Percentiles rank a stretch among this genome's conserved stretches.
phyloP scores from a whole-genome alignment of 805 yeast genomes.

The Pichia nanzhaoensis region DNA sequence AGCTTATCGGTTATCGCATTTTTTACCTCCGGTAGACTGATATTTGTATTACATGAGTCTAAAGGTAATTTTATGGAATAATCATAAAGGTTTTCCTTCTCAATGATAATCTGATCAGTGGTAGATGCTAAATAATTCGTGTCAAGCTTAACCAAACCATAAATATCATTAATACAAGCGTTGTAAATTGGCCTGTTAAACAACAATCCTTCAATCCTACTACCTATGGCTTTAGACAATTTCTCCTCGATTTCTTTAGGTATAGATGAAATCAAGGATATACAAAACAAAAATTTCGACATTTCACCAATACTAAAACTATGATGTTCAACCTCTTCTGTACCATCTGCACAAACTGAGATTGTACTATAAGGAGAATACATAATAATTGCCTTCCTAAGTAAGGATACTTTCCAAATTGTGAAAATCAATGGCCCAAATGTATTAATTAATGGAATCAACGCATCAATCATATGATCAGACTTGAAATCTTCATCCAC shows the following conservation, averaged over 20 bases:
- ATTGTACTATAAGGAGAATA: slow-evolving; percentile 26
- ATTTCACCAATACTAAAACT: slow-evolving; percentile 27
- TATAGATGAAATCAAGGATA: slow-evolving; percentile 54
- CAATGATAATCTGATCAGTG: slow-evolving; percentile 57
- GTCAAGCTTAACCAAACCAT: slow-evolving; percentile 25
- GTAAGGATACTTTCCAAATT: slow-evolving; percentile 55
- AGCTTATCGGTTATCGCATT: slow-evolving; percentile 10
- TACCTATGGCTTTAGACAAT: slow-evolving; percentile 25
- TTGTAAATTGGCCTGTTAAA: slow-evolving; percentile 51
- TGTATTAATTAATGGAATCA: slow-evolving; percentile 39
- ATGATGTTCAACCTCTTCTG: slow-evolving; percentile 5
- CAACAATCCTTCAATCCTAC: slow-evolving; percentile 18
- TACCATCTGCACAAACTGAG: slow-evolving; percentile 15
- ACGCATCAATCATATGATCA: slow-evolving; percentile 40
- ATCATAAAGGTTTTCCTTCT: slow-evolving; percentile 48
- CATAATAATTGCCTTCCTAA: slow-evolving; percentile 50
- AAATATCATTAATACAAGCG: slow-evolving; percentile 53
- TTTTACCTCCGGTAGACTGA: slow-evolving; percentile 17
- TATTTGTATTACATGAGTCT: slow-evolving; percentile 10
- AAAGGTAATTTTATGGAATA: slow-evolving; percentile 28
- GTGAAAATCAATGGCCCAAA: slow-evolving; percentile 63
- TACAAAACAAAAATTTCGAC: slow-evolving; percentile 49
- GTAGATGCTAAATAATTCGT: slow-evolving; percentile 53
- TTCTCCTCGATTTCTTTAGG: slow-evolving; percentile 44
- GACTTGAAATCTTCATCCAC: slow-evolving; percentile 17